These are phyloP conservation scores for Boletales sp. DNA, from an alignment of 768 basidiomycete species.

Conservation along the genomic window DNA sequence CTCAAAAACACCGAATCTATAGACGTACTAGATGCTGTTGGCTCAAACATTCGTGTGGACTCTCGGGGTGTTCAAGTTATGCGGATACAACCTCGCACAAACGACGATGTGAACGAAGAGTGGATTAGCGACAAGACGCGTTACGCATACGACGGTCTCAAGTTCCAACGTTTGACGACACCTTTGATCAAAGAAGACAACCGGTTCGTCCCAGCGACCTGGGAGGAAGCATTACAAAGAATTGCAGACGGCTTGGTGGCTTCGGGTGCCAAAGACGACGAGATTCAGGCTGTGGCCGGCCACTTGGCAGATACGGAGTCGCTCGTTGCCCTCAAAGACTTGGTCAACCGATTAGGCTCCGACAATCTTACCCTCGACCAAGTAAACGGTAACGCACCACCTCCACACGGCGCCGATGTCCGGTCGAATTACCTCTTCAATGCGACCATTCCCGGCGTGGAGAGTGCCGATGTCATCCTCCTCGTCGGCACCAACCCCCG, in stretches of 20 bases:
- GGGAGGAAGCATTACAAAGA: slow-evolving; percentile 84
- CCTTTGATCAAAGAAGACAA: slow-evolving; percentile 91
- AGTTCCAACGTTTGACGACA: slow-evolving; percentile 91
- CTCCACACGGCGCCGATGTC: slow-evolving; percentile 81
- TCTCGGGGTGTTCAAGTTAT: slow-evolving; percentile 95
- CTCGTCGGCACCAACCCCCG: slow-evolving; percentile 96
- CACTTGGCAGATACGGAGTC: slow-evolving; percentile 92
- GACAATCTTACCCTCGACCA: slow-evolving; percentile 89
- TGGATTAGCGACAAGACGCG: slow-evolving; percentile 99
- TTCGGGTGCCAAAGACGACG: slow-evolving; percentile 83
- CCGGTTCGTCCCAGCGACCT: slow-evolving; percentile 83
- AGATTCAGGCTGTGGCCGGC: slow-evolving; percentile 94
- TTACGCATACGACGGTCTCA: slow-evolving; percentile 92
- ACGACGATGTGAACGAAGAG: slow-evolving; percentile 98
- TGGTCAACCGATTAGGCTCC: slow-evolving; percentile 89
- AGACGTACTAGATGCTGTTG: slow-evolving; percentile 93
- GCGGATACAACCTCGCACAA: slow-evolving; percentile 94
- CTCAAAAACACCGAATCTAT: slow-evolving; percentile 96
- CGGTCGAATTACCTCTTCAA: slow-evolving; percentile 98
- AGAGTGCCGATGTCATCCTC: slow-evolving; percentile 88
- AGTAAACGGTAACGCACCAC: slow-evolving; percentile 58
- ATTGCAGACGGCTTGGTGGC: slow-evolving; percentile 73
- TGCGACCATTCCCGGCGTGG: slow-evolving; percentile 84
- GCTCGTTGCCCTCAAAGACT: slow-evolving; percentile 89
- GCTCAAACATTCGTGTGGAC: slow-evolving; percentile 95